Evolutionary conservation across 202 grass and related monocot genomes (phyloP), one percentile per base, ranked within the genome.

Genomic region (Musa balbisiana): DNA sequence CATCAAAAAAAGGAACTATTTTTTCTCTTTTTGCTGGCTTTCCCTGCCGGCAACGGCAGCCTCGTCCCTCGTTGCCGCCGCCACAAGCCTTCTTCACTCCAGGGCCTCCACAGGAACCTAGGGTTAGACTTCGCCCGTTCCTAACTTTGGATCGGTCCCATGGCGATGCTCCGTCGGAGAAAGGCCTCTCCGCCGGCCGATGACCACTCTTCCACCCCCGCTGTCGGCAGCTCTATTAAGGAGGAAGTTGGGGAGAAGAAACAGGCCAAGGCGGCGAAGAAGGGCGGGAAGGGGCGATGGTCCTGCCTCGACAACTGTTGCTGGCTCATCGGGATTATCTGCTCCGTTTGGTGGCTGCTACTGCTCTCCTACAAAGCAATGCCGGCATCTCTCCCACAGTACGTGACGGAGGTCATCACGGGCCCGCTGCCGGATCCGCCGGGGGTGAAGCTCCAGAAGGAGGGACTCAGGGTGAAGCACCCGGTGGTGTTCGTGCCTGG

Each of bases 401-500:
- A 94, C 72, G 94, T 98, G 68, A 92, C 91, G 24, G 88, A 98
- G 83, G 94, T 88, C 13, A 98, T 98, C 82, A 93, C 91, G 10
- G 91, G 94, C 0, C 94, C 94, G 23, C 75, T 92, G 56, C 88
- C 94, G 13, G 94, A 98, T 74, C 88, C 87, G 64, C 95, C 95
- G 2, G 95, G 95, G 33, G 89, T 94, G 49, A 98, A 94, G 83
- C 78, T 98, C 64, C 73, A 83, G 78, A 98, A 98, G 89, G 95
- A 98, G 76, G 95, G 95, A 3, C 80, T 98, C 22, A 76, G 23
- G 10, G 95, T 65, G 3, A 89, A 83, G 87, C 95, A 98, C 74
- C 91, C 95, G 24, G 95, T 98, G 82, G 91, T 98, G 3, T 98
- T 94, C 83, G 95, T 98, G 49, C 95, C 95, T 2, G 95, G 94